Evolutionary conservation across 352 stramenopile species (phyloP), one percentile per base, ranked within the genome.

Genomic region (Thalassiosira gravida): DNA sequence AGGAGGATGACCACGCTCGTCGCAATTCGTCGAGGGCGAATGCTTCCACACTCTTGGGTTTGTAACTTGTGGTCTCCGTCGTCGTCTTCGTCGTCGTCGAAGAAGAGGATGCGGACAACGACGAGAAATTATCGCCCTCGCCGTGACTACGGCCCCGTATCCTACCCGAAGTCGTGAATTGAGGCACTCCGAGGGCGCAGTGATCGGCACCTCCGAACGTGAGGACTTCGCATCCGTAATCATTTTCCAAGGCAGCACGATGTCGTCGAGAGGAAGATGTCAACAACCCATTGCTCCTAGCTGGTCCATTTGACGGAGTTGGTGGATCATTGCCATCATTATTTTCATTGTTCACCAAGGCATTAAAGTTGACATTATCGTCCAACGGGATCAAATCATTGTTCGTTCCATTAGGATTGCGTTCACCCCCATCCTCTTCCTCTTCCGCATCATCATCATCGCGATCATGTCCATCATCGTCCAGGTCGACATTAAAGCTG

Each of bases 191-290:
- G 16, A 92, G 47, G 8, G 87, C 89, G 57, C 64, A 85, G 39
- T 91, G 80, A 72, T 92, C 77, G 1, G 80, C 67, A 53, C 74
- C 71, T 20, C 89, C 89, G 74, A 94, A 94, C 0, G 87, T 92
- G 3, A 92, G 57, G 1, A 94, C 85, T 71, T 94, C 89, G 64
- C 85, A 92, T 18, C 72, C 89, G 58, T 91, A 82, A 11, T 80
- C 64, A n/a, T 76, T 44, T 32, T 29, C 25, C 18, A 30, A 53
- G 9, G 13, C n/a, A 29, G 20, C 2, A 39, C 7, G 42, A 20
- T 29, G 27, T n/a, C n/a, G n/a, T n/a, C n/a, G n/a, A n/a, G n/a
- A n/a, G 24, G 29, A 49, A 3, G 25, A 24, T 52, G 29, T 30
- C 16, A 32, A 1, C 29, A 6, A 25, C 37, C 20, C 47, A 59